Evolutionary conservation across 2,329 filamentous ascomycete species (phyloP), one percentile per base, ranked within the genome.

Genomic region (Penicillium occitanis): DNA sequence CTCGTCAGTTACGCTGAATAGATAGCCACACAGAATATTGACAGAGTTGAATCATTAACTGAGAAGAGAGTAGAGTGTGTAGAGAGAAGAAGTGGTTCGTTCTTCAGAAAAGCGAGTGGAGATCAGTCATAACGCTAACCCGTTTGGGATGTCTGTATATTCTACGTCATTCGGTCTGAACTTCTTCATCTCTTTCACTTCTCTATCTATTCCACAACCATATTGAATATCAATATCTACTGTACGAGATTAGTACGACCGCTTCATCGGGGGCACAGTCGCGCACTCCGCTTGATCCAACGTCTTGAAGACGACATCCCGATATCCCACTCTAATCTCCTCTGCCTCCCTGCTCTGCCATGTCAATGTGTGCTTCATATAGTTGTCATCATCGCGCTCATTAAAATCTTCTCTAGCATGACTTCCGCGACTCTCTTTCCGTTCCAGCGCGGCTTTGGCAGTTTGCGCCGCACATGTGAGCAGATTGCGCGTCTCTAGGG

Each of bases 321-420:
- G 88, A 87, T 98, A 98, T 69, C 87, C 85, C 69, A 98, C 85
- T 68, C 98, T 90, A 64, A 95, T 88, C 83, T 92, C 50, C 50
- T 30, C 50, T 10, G 97, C 74, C 87, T 77, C 90, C 91, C 75
- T 98, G 94, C 92, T 96, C 86, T 99, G 95, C 90, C 90, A 99
- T 71, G 90, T 92, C 68, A 99, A 87, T 53, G 92, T 96, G 87
- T 99, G 95, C 90, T 98, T 98, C 94, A 97, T 97, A 94, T 94
- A 98, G 80, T 96, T 90, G 80, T 89, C 86, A 77, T 99, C 95
- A 77, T 98, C 92, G 84, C 95, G 90, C 19, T 98, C 93, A 66
- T 94, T 94, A 86, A 81, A 98, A 78, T 99, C 95, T 85, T 99
- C 95, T 72, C 95, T 91, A 71, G 95, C 95, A 81, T 98, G 95